These are phyloP conservation scores for Microbotryum violaceum DNA, from an alignment of 1,284 basidiomycete genomes.

Conservation along the genomic window DNA sequence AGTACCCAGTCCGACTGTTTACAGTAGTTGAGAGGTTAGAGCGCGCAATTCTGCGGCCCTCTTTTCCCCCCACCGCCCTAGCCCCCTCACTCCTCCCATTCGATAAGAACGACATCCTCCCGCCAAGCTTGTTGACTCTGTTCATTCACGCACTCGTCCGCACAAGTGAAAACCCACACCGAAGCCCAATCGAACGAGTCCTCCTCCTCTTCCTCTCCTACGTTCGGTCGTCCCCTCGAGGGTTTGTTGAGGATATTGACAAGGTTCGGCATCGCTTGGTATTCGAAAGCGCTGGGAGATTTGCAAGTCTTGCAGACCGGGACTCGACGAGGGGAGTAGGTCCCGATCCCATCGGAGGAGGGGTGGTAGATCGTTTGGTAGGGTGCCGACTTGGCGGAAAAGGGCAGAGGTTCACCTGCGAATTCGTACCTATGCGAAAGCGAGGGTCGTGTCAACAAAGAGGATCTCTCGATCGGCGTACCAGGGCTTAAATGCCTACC, in stretches of 20 bases:
- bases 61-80: no score
- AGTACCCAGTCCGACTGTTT: no score
- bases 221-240: conserved; percentile 49
- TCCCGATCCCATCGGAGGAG: conserved; percentile 38
- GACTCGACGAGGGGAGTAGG: conserved; percentile 38
- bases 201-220: conserved; percentile 35
- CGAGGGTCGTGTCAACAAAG: no score
- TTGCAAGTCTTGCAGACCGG: conserved; percentile 56
- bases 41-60: no score
- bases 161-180: conserved; percentile 68
- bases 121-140: conserved; percentile 50
- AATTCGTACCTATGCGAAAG: conserved; percentile 60
- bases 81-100: conserved; percentile 51
- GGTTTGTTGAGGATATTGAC: conserved; percentile 61
- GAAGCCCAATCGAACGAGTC: conserved; percentile 77
- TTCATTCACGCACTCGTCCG: conserved; percentile 55
- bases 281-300: conserved; percentile 62
- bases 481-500: background rate
- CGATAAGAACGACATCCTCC: conserved; percentile 63
- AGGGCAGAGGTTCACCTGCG: conserved; percentile 63
- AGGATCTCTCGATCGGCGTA: background rate
- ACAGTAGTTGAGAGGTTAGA: no score
- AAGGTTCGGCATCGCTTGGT: conserved; percentile 77
- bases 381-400: conserved; percentile 54
- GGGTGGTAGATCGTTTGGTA: conserved; percentile 62